phyloP scores from a whole-genome alignment of 1,284 basidiomycete species.

The Cryptococcus sp. region DNA sequence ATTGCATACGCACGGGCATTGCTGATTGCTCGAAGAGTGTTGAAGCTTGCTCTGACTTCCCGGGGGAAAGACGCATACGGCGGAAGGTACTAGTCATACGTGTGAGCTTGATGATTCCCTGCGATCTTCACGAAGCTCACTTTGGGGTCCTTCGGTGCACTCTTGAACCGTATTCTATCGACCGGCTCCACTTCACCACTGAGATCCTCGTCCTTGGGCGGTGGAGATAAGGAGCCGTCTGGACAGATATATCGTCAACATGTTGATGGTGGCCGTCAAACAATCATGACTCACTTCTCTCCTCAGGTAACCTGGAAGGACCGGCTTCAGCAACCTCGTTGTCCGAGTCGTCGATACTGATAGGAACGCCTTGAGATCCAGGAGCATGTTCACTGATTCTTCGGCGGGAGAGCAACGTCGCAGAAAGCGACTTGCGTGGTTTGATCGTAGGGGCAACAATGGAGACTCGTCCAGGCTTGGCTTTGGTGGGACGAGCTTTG shows the following conservation, averaged over 20 bases:
- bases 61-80: constrained; percentile 37
- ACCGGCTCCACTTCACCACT: constrained; percentile 10
- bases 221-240: constrained; percentile 25
- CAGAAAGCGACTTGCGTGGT: constrained; percentile 14
- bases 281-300: not conserved
- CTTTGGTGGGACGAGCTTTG: constrained; percentile 11
- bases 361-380: constrained; percentile 12
- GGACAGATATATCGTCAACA: not conserved
- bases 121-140: constrained; percentile 9
- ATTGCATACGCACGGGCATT: constrained; percentile 26
- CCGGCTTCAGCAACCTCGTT: constrained; percentile 60
- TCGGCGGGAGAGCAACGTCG: constrained; percentile 3
- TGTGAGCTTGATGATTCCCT: not conserved
- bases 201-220: constrained; percentile 51
- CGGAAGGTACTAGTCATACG: constrained; percentile 30
- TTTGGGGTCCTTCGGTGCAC: constrained; percentile 29
- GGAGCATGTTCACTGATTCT: not conserved
- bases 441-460: constrained; percentile 29
- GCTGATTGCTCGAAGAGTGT: constrained; percentile 26
- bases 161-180: constrained; percentile 35
- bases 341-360: constrained; percentile 30
- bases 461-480: constrained; percentile 13
- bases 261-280: not conserved
- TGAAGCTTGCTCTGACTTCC: constrained; percentile 26
- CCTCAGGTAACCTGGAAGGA: constrained; percentile 14